phyloP scores from a whole-genome alignment of 345 rosid species.

The Acer saccharum region DNA sequence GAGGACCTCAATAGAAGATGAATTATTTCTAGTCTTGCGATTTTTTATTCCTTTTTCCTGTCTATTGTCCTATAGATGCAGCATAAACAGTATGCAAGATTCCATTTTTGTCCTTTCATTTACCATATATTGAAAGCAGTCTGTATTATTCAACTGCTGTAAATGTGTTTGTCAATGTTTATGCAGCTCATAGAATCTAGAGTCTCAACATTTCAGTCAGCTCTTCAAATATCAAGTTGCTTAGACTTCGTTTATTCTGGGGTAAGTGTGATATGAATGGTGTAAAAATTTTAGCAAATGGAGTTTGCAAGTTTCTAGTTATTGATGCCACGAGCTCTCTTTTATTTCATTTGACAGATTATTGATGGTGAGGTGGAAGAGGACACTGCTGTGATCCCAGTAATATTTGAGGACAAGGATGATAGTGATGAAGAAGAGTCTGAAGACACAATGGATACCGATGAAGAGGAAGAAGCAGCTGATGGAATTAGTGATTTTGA shows the following conservation, averaged over 20 bases:
- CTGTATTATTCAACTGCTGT: no score
- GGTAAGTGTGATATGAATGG: constrained; percentile 29
- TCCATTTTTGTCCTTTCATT: neutral
- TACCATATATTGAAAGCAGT: neutral
- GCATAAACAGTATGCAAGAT: neutral
- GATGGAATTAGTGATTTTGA: constrained; percentile 47
- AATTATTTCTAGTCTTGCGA: neutral
- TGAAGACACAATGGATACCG: constrained; percentile 61
- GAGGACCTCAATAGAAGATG: neutral
- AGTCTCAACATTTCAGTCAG: no score
- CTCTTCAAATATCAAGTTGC: no score
- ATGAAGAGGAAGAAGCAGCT: constrained; percentile 31
- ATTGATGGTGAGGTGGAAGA: constrained; percentile 59
- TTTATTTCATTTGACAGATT: constrained; percentile 35
- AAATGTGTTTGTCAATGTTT: no score
- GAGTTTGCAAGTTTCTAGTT: neutral
- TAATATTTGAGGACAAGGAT: constrained; percentile 71
- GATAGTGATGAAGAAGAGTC: constrained; percentile 71
- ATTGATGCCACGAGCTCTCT: neutral
- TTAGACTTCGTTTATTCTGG: constrained; percentile 57
- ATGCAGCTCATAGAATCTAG: no score
- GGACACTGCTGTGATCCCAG: constrained; percentile 39
- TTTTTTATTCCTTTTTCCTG: neutral
- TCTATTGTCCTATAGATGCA: neutral
- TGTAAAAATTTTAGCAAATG: neutral